Conservation (phyloP, 108 stramenopile genomes). For the Skeletonema tropicum region DNA sequence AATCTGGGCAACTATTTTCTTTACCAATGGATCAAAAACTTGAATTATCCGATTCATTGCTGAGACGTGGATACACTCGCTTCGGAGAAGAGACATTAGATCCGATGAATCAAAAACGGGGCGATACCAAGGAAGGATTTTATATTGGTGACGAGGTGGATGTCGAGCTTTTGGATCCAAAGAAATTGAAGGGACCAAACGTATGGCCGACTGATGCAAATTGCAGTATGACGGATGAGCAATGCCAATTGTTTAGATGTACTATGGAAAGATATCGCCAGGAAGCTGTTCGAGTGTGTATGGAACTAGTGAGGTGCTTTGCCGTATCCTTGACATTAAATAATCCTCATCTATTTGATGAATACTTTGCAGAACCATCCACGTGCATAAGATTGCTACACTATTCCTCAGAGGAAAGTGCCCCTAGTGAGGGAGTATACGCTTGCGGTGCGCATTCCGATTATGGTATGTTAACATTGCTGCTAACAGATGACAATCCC, state of each 20-base stretch:
- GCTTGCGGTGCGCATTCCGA: constrained; percentile 79
- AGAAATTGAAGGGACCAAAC: constrained; percentile 66
- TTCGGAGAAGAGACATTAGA: constrained; percentile 72
- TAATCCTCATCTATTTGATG: constrained; percentile 51
- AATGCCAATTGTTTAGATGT: constrained; percentile 35
- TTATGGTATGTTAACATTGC: constrained; percentile 64
- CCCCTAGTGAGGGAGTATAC: constrained; percentile 54
- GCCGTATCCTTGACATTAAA: constrained; percentile 53
- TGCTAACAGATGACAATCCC: constrained; percentile 62
- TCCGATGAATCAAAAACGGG: constrained; percentile 34
- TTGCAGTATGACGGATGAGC: constrained; percentile 23
- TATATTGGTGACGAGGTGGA: constrained; percentile 69
- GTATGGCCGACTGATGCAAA: constrained; percentile 53
- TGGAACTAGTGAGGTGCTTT: constrained; percentile 50
- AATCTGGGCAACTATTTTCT: constrained; percentile 53
- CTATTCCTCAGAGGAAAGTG: constrained; percentile 46
- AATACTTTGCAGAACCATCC: constrained; percentile 52
- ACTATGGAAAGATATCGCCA: constrained; percentile 59
- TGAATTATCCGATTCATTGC: constrained; percentile 35
- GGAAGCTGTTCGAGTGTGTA: constrained; percentile 42
- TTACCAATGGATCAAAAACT: constrained; percentile 51
- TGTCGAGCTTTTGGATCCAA: constrained; percentile 33
- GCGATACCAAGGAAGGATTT: constrained; percentile 82
- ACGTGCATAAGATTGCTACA: constrained; percentile 53
- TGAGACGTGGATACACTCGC: constrained; percentile 66